A percentile compares a stretch with the other conserved stretches of the same genome.
Conservation (phyloP, 1,284 basidiomycete genomes). For the Ganoderma lucidum region DNA sequence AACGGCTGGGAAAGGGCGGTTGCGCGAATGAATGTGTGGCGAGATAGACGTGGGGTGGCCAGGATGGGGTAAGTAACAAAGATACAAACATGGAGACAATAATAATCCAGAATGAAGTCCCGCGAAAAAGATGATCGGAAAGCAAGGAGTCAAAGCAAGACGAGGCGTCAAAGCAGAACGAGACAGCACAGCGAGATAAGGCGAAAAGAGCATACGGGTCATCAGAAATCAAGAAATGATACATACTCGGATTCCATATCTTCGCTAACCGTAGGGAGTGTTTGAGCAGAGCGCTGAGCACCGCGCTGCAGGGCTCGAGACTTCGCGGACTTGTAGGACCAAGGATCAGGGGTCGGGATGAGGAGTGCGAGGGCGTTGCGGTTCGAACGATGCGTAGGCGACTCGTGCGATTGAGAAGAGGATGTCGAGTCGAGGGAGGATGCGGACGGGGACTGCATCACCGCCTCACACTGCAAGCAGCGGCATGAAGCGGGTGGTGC, state of each 20-base stretch:
- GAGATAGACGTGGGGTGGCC: constrained; percentile 24
- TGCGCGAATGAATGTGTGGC: constrained; percentile 6
- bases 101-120: not conserved
- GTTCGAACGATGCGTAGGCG: constrained; percentile 49
- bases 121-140: not conserved
- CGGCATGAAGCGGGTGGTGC: constrained; percentile 11
- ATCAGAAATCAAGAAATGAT: constrained; percentile 39
- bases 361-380: constrained; percentile 37
- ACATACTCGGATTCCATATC: constrained; percentile 38
- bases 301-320: constrained; percentile 16
- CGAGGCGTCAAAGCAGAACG: not conserved
- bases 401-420: constrained; percentile 54
- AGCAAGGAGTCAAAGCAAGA: not conserved
- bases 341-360: constrained; percentile 51
- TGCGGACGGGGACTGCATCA: constrained; percentile 4
- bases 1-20: constrained; percentile 6
- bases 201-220: constrained; percentile 5
- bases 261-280: constrained; percentile 41
- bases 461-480: constrained; percentile 18
- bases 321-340: constrained; percentile 25
- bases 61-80: constrained; percentile 12
- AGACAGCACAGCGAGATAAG: constrained; percentile 8
- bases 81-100: not conserved
- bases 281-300: constrained; percentile 25
- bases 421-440: constrained; percentile 27